phyloP scores from a whole-genome alignment of 768 basidiomycete species.

The Serendipita sp. region DNA sequence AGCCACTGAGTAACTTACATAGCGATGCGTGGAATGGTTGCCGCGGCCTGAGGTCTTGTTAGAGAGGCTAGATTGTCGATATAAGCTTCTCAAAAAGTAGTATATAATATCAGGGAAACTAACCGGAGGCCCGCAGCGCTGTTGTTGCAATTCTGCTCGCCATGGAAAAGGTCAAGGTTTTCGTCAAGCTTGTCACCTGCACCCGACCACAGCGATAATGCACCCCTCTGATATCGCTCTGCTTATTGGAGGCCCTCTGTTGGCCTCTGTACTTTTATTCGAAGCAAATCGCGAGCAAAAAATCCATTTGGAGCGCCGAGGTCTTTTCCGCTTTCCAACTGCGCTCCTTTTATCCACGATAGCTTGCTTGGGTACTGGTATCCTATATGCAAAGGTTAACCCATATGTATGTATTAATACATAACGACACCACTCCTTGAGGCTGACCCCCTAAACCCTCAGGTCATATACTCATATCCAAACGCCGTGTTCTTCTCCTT shows the following conservation, averaged over 20 bases:
- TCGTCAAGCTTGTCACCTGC: conserved; percentile 1
- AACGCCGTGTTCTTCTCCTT: conserved; percentile 5
- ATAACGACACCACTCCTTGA: neutral
- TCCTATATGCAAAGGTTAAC: neutral
- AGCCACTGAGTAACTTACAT: neutral
- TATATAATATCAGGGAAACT: neutral
- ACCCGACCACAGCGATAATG: neutral
- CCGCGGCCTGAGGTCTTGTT: neutral
- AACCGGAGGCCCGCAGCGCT: neutral
- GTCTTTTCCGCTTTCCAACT: neutral
- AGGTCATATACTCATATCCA: conserved; percentile 6
- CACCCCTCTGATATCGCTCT: neutral
- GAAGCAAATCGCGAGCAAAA: conserved; percentile 5
- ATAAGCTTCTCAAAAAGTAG: neutral
- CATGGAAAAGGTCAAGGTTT: conserved; percentile 1
- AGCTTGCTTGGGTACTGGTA: neutral
- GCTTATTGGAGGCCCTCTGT: neutral
- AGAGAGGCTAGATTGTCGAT: neutral
- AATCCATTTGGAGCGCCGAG: neutral
- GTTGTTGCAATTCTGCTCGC: neutral
- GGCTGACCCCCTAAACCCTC: neutral
- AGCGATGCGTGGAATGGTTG: neutral
- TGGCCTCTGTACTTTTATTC: neutral
- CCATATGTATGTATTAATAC: neutral
- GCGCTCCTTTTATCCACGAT: neutral